Evolutionary conservation across 2,329 filamentous ascomycete genomes (phyloP), one percentile per base, ranked within the genome.

Genomic region (Diaporthe amygdali): DNA sequence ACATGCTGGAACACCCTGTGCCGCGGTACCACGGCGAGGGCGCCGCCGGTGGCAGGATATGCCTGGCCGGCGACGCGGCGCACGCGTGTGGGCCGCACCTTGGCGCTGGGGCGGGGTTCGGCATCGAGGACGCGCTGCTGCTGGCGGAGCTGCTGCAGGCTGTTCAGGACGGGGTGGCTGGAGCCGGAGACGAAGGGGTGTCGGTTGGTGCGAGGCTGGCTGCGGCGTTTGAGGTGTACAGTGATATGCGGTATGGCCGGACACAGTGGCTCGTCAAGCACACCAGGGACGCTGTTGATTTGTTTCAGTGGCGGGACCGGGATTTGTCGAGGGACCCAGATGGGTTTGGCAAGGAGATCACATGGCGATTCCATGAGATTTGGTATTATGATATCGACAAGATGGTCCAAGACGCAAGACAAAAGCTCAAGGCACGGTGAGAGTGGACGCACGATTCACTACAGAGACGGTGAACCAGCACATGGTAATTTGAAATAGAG

Each of bases 61-160:
- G 85, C 55, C 74, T 90, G 3, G 80, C 88, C 0, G 88, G 88
- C 9, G 88, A 90, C 73, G 87, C 88, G 0, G 89, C 89, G 5
- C 88, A 90, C 73, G 87, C 88, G 0, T 79, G 82, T 0, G 86
- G 84, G 0, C 88, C 88, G 0, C 87, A 89, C 76, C 84, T 87
- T 12, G 88, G 88, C 3, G 84, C 87, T 0, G 88, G 88, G 7
- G 88, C 88, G 1, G 86, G 87, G 3, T 84, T 86, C 75, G 88
- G 87, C 17, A 83, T 90, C 68, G 88, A 90, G 76, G 88, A 90
- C 72, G 84, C 83, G 1, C 80, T 87, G 32, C 76, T 84, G 0
- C 80, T 88, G 46, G 79, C 81, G 9, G 76, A 78, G 9, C 68
- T 86, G 5, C 72, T 87, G 41, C 71, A 51, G 14, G 41, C 27